Base-by-base conservation (phyloP, 2,329 filamentous ascomycete species). In the Triangularia verruculosa region DNA sequence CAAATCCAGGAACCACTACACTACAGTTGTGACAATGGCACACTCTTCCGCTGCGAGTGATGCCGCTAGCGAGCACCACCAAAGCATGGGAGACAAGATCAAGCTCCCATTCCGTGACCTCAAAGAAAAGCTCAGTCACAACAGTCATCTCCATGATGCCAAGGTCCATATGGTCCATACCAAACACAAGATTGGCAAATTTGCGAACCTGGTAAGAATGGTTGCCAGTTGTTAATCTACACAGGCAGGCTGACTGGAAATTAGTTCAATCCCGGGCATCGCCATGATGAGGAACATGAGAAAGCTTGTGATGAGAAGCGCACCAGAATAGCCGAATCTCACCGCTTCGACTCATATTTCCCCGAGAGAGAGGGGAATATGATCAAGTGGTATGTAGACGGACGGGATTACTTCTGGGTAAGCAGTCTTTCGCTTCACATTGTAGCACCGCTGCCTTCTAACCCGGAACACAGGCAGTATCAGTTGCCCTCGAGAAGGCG, bases 321-420 rank as follows among this genome's bases (percentile, higher is more conserved):
- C 64, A 85, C 83, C 20, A 83, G 79, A 15, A 89, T 95, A 57
- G 83, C 84, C 68, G 85, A 94, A 63, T 83, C 85, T 13, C 88
- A 98, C 74, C 88, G 94, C 51, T 98, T 93, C 79, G 76, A 90
- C n/a, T 96, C 92, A 3, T 99, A 91, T 77, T 96, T 96, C 39
- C 94, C 94, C 0, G 89, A 94, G 74, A 87, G 89, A 52, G 88
- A 94, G 11, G 90, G 89, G 27, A 97, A 98, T 75, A 82, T 90
- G 63, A 83, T 95, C 74, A 98, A 98, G 79, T 99, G 94, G 93
- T 98, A 97, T 77, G 92, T 98, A 11, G 95, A 98, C 74, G 95
- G 93, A 2, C 84, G 93, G 66, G 91, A 98, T 78, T 99, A 99
- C 77, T 96, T 95, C 75, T 97, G 93, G 89, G 69, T 70, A 66